Conservation (phyloP, 1,284 basidiomycete genomes). For the Apiotrichum veenhuisii region DNA sequence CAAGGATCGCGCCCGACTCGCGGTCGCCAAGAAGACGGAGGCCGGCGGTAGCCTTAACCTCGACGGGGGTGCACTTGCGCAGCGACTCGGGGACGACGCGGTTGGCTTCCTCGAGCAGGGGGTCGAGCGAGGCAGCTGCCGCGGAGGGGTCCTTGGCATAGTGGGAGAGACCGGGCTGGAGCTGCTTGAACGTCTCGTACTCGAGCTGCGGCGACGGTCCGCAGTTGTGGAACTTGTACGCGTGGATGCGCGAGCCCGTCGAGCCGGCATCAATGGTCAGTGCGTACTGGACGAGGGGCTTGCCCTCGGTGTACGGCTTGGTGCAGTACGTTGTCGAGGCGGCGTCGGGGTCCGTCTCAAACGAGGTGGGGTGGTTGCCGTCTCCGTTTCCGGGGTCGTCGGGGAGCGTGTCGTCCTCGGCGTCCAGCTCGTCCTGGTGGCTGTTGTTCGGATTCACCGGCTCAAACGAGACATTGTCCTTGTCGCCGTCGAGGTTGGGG, state of each 20-base stretch:
- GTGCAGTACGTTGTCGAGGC: conserved; percentile 57
- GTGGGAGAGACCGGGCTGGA: conserved; percentile 73
- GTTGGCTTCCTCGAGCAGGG: conserved; percentile 74
- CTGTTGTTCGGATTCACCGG: not conserved
- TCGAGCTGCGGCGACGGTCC: conserved; percentile 73
- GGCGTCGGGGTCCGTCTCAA: conserved; percentile 47
- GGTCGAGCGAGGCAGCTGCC: conserved; percentile 77
- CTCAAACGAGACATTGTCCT: conserved; percentile 1
- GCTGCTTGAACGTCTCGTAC: conserved; percentile 87
- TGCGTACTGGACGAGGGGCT: conserved; percentile 76
- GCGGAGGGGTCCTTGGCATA: conserved; percentile 60
- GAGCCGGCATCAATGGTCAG: conserved; percentile 98
- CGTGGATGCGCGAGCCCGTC: conserved; percentile 92
- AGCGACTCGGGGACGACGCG: conserved; percentile 68
- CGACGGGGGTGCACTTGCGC: conserved; percentile 75
- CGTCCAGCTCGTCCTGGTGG: conserved; percentile 17
- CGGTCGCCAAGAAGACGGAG: conserved; percentile 65
- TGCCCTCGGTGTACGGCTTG: conserved; percentile 53
- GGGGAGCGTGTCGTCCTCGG: conserved; percentile 12
- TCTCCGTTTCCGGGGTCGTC: not conserved
- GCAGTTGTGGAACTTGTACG: conserved; percentile 97
- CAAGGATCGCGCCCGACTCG: conserved; percentile 71
- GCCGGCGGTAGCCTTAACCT: conserved; percentile 94
- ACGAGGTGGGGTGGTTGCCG: conserved; percentile 34
- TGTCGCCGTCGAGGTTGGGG: conserved; percentile 34